phyloP scores from a whole-genome alignment of 495 filamentous ascomycete genomes.

The Penicilliopsis zonata region DNA sequence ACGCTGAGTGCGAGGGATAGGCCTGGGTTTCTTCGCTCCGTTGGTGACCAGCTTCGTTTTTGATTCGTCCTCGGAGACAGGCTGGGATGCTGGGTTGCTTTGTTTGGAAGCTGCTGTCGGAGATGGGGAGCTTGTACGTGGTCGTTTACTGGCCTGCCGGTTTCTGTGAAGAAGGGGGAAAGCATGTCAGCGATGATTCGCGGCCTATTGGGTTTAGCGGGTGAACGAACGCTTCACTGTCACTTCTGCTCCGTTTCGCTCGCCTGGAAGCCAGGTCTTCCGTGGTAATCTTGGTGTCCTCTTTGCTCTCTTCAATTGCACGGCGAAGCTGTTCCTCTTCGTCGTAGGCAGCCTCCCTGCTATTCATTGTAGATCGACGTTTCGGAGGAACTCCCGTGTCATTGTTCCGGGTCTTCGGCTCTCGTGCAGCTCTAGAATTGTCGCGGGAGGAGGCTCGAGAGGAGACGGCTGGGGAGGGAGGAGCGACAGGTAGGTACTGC shows the following conservation, averaged over 20 bases:
- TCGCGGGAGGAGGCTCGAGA: constrained; percentile 34
- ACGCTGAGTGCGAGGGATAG: constrained; percentile 52
- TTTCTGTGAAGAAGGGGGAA: too few relatives aligned
- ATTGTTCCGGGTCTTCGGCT: constrained; percentile 34
- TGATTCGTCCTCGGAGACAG: constrained; percentile 61
- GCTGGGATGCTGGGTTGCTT: constrained; percentile 33
- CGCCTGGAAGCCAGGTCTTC: constrained; percentile 42
- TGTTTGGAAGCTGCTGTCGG: constrained; percentile 43
- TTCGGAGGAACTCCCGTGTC: constrained; percentile 44
- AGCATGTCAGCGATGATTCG: neutral
- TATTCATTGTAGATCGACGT: constrained; percentile 94
- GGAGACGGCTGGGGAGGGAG: constrained; percentile 30
- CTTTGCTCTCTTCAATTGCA: constrained; percentile 92
- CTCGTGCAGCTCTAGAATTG: constrained; percentile 33
- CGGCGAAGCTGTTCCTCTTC: constrained; percentile 82
- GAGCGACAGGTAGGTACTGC: constrained; percentile 53
- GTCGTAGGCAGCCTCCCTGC: constrained; percentile 87
- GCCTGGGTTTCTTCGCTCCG: constrained; percentile 52
- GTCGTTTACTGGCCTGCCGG: constrained; percentile 45
- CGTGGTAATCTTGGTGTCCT: constrained; percentile 39
- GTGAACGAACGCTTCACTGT: constrained; percentile 79
- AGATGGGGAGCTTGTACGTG: constrained; percentile 64
- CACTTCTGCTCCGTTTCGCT: constrained; percentile 76
- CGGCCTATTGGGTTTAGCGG: neutral
- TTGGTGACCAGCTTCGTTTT: constrained; percentile 32